These are phyloP conservation scores for Scleromitrula shiraiana DNA, from an alignment of 2,329 filamentous ascomycete species.

Conservation along the genomic window DNA sequence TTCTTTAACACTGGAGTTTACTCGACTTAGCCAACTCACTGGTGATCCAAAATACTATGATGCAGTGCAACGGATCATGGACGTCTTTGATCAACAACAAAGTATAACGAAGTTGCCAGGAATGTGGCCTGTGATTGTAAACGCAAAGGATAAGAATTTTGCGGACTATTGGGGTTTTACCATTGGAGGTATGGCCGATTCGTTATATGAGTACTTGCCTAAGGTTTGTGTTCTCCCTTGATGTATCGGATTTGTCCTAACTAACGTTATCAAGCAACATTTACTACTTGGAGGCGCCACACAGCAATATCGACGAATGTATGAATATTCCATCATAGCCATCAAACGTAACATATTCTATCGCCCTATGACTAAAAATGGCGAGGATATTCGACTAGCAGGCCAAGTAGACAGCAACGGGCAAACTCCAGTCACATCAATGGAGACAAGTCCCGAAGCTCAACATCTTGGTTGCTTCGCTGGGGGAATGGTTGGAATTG, in stretches of 20 bases:
- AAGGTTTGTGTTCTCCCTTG: slow-evolving; percentile 32
- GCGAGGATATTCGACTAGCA: slow-evolving; percentile 37
- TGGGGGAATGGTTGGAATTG: slow-evolving; percentile 62
- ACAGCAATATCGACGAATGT: slow-evolving; percentile 29
- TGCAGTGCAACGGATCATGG: slow-evolving; percentile 47
- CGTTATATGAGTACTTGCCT: slow-evolving; percentile 56
- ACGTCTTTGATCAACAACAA: slow-evolving; percentile 46
- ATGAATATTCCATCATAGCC: slow-evolving; percentile 35
- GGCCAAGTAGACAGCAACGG: slow-evolving; percentile 32
- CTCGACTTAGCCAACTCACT: slow-evolving; percentile 54
- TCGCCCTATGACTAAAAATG: slow-evolving; percentile 33
- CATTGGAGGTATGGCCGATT: slow-evolving; percentile 47
- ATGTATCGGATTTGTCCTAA: background rate
- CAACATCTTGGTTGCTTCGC: slow-evolving; percentile 66
- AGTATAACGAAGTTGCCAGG: slow-evolving; percentile 47
- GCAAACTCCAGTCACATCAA: slow-evolving; percentile 4
- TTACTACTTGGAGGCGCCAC: slow-evolving; percentile 14
- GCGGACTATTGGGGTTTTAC: slow-evolving; percentile 32
- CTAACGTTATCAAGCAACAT: slow-evolving; percentile 11
- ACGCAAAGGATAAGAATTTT: slow-evolving; percentile 38
- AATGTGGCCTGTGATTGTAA: slow-evolving; percentile 51
- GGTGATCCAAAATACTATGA: slow-evolving; percentile 53
- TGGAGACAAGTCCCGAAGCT: slow-evolving; percentile 31
- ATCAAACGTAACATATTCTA: slow-evolving; percentile 38
- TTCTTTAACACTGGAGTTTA: slow-evolving; percentile 53